A percentile compares a stretch with the other conserved stretches of the same genome.
These are phyloP conservation scores for Thamnidium elegans DNA, from an alignment of 192 early-diverging fungal species.

Conservation along the genomic window DNA sequence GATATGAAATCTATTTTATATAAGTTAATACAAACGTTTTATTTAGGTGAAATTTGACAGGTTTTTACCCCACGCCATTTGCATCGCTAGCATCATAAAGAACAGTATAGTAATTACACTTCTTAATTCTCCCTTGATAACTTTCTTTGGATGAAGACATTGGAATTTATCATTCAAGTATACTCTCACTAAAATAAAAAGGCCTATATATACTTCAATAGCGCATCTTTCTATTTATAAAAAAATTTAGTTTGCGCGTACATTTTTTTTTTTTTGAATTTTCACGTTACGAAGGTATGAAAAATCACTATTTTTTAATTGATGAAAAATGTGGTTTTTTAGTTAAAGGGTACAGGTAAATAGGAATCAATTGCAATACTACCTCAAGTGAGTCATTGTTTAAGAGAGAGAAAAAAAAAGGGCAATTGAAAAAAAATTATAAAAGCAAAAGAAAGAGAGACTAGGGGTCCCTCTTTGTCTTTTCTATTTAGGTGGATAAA, in stretches of 20 bases:
- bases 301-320: conserved; percentile 21
- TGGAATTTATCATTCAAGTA: conserved; percentile 21
- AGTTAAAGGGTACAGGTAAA: too few relatives aligned
- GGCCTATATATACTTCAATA: conserved; percentile 9
- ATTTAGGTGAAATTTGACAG: neutral
- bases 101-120: conserved; percentile 31
- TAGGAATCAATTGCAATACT: too few relatives aligned
- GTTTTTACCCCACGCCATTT: conserved; percentile 28
- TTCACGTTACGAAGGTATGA: conserved; percentile 27
- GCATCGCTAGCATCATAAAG: conserved; percentile 26
- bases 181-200: conserved; percentile 14
- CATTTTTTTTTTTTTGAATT: neutral
- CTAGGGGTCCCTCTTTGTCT: too few relatives aligned
- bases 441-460: too few relatives aligned
- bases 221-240: conserved; percentile 14
- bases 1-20: conserved; percentile 21
- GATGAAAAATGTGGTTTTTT: too few relatives aligned
- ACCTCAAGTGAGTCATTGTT: too few relatives aligned
- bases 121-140: conserved; percentile 27
- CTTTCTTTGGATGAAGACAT: conserved; percentile 26
- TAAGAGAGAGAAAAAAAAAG: too few relatives aligned
- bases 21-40: too few relatives aligned
- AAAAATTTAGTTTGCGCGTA: neutral
- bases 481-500: too few relatives aligned
- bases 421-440: too few relatives aligned